Base-by-base conservation (phyloP, 495 filamentous ascomycete species). In the Haplographium delicatum region DNA sequence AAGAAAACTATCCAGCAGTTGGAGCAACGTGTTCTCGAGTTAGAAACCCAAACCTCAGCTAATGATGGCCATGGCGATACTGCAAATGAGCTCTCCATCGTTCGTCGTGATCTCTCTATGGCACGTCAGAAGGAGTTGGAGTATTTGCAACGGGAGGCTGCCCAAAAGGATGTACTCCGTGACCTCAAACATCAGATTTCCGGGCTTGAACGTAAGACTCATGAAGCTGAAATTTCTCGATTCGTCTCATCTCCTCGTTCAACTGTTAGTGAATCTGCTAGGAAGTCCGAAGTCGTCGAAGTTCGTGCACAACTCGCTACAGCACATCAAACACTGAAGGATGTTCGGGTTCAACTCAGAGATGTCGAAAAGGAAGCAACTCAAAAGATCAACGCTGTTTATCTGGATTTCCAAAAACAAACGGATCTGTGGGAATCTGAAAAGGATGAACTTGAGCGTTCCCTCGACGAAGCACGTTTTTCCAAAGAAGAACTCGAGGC, bases 101-200 rank as follows among this genome's bases (percentile, higher is more conserved):
- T 85, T 26, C 80, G 80, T 4, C 74, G 74, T 18, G 80, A 78
- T 50, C 68, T 88, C 13, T 76, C 81, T 1, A 75, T 79, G 44
- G 77, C 81, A 26, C 74, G 82, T 9, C 77, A 78, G 50, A 82
- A 81, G 25, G 83, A 88, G 50, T 73, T 74, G 37, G 74, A 78
- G 23, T 67, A 80, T 52, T 64, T 83, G 7, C 75, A 84, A 59
- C 80, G 80, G 8, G 85, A 88, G 55, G 70, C 73, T 15, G 62
- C 76, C 11, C 79, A 82, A 31, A 84, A 81, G 50, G 75, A 77
- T n/a, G 54, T 58, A 28, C 60, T 73, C 51, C 72, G 74, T 27
- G 53, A 64, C 10, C 62, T 79, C 30, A 74, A 73, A 49, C 65
- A 65, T 22, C 70, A 76, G 50, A 65, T 78, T 24, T 55, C 63